phyloP scores from a whole-genome alignment of 495 filamentous ascomycete genomes.

The Chlorociboria aeruginascens region DNA sequence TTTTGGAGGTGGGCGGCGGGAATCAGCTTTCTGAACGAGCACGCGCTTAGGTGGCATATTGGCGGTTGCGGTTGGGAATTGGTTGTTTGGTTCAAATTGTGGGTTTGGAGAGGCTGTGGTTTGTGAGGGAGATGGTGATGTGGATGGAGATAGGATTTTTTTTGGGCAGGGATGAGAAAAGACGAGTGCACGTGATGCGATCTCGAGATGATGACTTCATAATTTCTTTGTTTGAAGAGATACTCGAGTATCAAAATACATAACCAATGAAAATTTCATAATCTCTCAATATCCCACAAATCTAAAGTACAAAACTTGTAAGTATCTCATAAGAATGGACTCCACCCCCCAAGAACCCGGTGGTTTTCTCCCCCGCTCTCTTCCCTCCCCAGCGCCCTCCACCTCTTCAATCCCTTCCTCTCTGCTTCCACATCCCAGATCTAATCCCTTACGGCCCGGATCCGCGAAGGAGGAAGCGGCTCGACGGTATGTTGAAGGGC shows the following conservation, averaged over 20 bases:
- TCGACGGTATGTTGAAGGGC: slow-evolving; percentile 54
- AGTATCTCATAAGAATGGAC: too few relatives aligned
- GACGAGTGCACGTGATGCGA: background rate
- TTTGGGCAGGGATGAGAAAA: background rate
- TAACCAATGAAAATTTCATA: background rate
- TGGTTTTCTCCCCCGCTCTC: slow-evolving; percentile 12
- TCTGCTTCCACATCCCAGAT: slow-evolving; percentile 48
- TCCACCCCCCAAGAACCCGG: slow-evolving; percentile 7
- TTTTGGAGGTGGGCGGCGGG: slow-evolving; percentile 28
- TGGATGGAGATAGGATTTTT: background rate
- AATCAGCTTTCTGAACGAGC: slow-evolving; percentile 21
- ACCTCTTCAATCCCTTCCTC: slow-evolving; percentile 6
- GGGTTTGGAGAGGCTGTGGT: background rate
- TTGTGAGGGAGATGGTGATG: background rate
- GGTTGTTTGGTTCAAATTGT: background rate
- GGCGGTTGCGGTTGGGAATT: background rate
- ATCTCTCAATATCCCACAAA: background rate
- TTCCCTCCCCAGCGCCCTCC: slow-evolving; percentile 16
- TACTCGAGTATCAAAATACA: too few relatives aligned
- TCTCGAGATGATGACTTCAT: background rate
- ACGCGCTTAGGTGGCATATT: slow-evolving; percentile 25
- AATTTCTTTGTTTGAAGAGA: background rate
- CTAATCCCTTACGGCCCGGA: slow-evolving; percentile 52
- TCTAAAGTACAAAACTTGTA: too few relatives aligned
- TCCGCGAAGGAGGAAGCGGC: slow-evolving; percentile 67